These are phyloP conservation scores for Chlorella variabilis DNA, from an alignment of 163 green algal species.

Conservation along the genomic window DNA sequence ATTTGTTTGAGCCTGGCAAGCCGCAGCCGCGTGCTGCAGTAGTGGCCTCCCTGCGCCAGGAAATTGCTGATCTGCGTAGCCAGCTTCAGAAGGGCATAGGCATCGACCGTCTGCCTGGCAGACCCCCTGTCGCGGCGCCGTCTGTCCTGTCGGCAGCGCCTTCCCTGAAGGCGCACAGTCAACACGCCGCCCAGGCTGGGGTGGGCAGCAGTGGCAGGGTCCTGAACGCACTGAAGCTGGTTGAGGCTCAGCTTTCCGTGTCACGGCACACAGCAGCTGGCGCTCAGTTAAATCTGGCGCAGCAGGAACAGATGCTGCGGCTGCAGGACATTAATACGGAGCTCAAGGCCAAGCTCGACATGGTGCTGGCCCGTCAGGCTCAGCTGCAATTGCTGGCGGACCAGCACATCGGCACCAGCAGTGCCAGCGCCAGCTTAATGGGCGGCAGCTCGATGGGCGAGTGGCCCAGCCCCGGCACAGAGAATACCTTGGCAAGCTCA, in stretches of 20 bases:
- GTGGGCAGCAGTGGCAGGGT: neutral
- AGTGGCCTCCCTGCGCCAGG: slow-evolving; percentile 15
- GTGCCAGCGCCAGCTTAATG: too few species aligned
- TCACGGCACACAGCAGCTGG: neutral
- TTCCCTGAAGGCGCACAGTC: too few species aligned
- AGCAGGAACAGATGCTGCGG: slow-evolving; percentile 20
- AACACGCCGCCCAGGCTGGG: too few species aligned
- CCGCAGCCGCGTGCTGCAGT: neutral
- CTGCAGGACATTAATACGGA: slow-evolving; percentile 14
- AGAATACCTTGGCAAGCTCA: too few species aligned
- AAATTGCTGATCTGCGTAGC: slow-evolving; percentile 7
- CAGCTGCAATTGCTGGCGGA: slow-evolving; percentile 21
- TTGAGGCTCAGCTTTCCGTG: slow-evolving; percentile 22
- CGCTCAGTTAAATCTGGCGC: neutral
- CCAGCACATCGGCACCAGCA: neutral
- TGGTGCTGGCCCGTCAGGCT: slow-evolving; percentile 10
- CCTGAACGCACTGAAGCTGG: slow-evolving; percentile 23
- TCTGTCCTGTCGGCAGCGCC: neutral
- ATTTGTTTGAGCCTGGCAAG: slow-evolving; percentile 19
- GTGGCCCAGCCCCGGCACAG: too few species aligned
- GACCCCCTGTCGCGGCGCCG: too few species aligned
- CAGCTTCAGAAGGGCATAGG: slow-evolving; percentile 24
- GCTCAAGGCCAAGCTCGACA: slow-evolving; percentile 14
- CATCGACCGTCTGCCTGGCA: neutral
- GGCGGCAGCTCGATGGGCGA: too few species aligned